phyloP scores from a whole-genome alignment of 805 yeast species.

The Candida verbasci region DNA sequence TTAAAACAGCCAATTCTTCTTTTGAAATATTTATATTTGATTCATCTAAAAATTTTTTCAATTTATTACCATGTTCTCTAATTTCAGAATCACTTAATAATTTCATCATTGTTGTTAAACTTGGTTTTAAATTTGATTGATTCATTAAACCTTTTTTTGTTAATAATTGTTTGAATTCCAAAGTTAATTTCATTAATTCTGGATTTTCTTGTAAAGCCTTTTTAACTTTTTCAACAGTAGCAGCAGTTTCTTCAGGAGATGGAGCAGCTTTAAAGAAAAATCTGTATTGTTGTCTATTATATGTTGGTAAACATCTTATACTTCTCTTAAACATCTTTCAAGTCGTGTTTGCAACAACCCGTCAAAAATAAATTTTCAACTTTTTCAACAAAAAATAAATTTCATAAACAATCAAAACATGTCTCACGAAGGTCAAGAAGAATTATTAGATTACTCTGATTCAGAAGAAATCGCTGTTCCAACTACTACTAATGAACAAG shows the following conservation, averaged over 20 bases:
- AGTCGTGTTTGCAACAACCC: conserved; percentile 5
- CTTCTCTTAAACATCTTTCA: conserved; percentile 1
- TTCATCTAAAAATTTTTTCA: conserved; percentile 28
- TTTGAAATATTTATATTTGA: conserved; percentile 27
- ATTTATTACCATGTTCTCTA: conserved; percentile 21
- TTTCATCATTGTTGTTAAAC: conserved; percentile 32
- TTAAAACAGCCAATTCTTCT: conserved; percentile 23
- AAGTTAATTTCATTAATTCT: conserved; percentile 23
- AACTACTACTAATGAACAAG: conserved; percentile 37
- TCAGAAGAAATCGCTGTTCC: conserved; percentile 88
- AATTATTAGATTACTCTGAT: conserved; percentile 97
- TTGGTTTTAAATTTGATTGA: conserved; percentile 28
- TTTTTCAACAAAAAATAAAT: conserved; percentile 2
- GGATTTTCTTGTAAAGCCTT: conserved; percentile 20
- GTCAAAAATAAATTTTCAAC: not conserved
- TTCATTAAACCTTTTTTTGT: conserved; percentile 26
- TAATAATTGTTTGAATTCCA: conserved; percentile 28
- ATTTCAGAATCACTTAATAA: conserved; percentile 34
- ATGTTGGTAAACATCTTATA: too few species aligned
- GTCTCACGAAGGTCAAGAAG: conserved; percentile 99
- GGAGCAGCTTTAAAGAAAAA: conserved; percentile 7
- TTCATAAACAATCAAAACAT: conserved; percentile 25
- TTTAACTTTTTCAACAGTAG: conserved; percentile 14
- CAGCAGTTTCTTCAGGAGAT: conserved; percentile 10
- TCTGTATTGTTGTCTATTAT: too few species aligned